A percentile compares a stretch with the other conserved stretches of the same genome.
These are phyloP conservation scores for Ensete ventricosum DNA, from an alignment of 176 grass and related monocot species.

Conservation along the genomic window DNA sequence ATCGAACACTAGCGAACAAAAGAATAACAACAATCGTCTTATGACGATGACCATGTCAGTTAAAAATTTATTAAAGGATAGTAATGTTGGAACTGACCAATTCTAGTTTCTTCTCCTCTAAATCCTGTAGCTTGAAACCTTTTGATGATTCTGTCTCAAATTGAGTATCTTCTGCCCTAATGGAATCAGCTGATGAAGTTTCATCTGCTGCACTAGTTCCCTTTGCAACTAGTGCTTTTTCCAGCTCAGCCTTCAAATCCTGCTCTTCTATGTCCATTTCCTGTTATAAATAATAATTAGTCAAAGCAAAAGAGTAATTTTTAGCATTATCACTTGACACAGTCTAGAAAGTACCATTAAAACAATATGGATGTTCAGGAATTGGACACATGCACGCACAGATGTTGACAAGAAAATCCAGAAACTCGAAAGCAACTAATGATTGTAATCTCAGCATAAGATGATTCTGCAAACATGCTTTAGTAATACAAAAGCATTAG, in stretches of 20 bases:
- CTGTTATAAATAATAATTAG: constrained; percentile 26
- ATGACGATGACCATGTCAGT: constrained; percentile 5
- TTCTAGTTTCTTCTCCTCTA: constrained; percentile 67
- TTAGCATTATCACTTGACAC: not conserved
- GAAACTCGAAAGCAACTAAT: no score
- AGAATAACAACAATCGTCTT: not conserved
- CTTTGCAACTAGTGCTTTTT: constrained; percentile 44
- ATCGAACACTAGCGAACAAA: constrained; percentile 36
- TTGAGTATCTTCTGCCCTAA: constrained; percentile 33
- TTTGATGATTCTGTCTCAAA: constrained; percentile 41
- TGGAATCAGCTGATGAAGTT: constrained; percentile 31
- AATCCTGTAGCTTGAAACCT: constrained; percentile 51
- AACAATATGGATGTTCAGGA: not conserved
- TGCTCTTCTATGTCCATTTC: constrained; percentile 50
- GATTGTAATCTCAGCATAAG: not conserved
- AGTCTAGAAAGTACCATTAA: not conserved
- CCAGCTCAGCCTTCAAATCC: constrained; percentile 51
- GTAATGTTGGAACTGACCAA: constrained; percentile 27
- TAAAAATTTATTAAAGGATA: constrained; percentile 11
- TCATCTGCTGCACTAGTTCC: constrained; percentile 33
- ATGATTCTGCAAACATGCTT: not conserved
- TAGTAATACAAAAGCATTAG: not conserved
- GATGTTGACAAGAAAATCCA: not conserved
- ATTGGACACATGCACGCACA: not conserved
- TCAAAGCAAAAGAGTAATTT: not conserved